Evolutionary conservation across 495 filamentous ascomycete genomes (phyloP).

Genomic region (Neurospora cerealis): DNA sequence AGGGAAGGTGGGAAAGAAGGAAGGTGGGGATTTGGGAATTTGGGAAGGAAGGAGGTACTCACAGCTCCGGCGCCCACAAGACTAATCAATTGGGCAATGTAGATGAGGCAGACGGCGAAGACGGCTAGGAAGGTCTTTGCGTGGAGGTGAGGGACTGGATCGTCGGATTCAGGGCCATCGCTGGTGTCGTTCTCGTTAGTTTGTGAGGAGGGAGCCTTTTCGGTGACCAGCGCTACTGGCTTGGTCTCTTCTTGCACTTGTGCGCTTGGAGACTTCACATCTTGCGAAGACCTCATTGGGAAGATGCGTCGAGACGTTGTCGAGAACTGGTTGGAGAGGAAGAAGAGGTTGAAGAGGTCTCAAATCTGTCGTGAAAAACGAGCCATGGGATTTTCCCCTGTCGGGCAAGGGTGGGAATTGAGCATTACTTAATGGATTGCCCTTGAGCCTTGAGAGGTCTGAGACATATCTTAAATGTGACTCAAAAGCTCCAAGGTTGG

Average conservation of each 20-base stretch:
- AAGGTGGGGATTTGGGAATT: neutral
- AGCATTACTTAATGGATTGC: neutral
- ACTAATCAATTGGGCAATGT: slow-evolving; percentile 20
- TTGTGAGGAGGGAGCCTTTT: neutral
- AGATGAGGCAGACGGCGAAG: slow-evolving; percentile 24
- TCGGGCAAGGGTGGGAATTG: neutral
- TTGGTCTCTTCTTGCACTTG: neutral
- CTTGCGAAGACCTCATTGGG: neutral
- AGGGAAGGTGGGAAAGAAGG: neutral
- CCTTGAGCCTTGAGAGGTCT: neutral
- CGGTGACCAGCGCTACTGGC: neutral
- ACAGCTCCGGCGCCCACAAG: slow-evolving; percentile 26
- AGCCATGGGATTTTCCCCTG: no score
- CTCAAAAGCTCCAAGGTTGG: neutral
- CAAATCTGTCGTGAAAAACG: no score
- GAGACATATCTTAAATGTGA: neutral
- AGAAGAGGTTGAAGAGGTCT: neutral
- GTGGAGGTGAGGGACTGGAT: slow-evolving; percentile 18
- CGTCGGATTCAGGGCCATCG: neutral
- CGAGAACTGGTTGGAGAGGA: neutral
- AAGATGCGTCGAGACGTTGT: neutral
- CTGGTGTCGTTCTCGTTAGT: neutral
- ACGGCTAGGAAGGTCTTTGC: slow-evolving; percentile 22
- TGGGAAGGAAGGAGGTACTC: neutral
- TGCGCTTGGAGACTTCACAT: neutral